Evolutionary conservation across 768 basidiomycete genomes (phyloP).

Genomic region (Amanita inopinata): DNA sequence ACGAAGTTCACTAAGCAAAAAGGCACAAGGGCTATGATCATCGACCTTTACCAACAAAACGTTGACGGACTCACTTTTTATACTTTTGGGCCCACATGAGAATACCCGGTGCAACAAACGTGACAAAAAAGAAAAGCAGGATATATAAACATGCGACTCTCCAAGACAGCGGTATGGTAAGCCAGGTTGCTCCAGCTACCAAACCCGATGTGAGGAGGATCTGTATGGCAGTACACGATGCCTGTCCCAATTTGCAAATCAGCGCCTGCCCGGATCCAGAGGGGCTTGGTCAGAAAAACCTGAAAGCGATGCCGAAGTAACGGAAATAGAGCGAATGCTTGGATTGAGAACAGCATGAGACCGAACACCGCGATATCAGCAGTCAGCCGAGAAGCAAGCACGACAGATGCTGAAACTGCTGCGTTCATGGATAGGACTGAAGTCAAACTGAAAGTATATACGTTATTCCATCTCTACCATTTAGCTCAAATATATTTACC

Average conservation of each 20-base stretch:
- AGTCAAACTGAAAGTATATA: conserved; percentile 44
- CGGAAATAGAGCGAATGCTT: conserved; percentile 79
- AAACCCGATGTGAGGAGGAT: conserved; percentile 43
- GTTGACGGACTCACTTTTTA: conserved; percentile 57
- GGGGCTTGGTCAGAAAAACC: conserved; percentile 26
- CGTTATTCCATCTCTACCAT: too few species aligned
- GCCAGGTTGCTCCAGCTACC: conserved; percentile 36
- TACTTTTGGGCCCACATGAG: conserved; percentile 80
- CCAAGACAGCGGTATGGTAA: conserved; percentile 45
- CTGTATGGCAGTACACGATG: conserved; percentile 36
- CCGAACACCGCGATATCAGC: conserved; percentile 85
- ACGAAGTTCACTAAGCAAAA: conserved; percentile 66
- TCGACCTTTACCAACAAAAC: conserved; percentile 4
- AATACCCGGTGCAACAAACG: conserved; percentile 64
- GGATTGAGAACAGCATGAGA: conserved; percentile 75
- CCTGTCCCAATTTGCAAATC: conserved; percentile 24
- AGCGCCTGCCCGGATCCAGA: conserved; percentile 11
- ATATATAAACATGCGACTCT: conserved; percentile 45
- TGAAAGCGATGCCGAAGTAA: conserved; percentile 65
- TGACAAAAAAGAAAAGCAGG: conserved; percentile 42
- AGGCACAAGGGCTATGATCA: conserved; percentile 11
- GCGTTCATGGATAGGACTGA: conserved; percentile 87
- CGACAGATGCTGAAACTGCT: conserved; percentile 85
- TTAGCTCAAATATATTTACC: conserved; percentile 38
- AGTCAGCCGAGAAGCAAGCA: conserved; percentile 81